Base-by-base conservation (phyloP, 1,284 basidiomycete genomes). In the Kwoniella shivajii region DNA sequence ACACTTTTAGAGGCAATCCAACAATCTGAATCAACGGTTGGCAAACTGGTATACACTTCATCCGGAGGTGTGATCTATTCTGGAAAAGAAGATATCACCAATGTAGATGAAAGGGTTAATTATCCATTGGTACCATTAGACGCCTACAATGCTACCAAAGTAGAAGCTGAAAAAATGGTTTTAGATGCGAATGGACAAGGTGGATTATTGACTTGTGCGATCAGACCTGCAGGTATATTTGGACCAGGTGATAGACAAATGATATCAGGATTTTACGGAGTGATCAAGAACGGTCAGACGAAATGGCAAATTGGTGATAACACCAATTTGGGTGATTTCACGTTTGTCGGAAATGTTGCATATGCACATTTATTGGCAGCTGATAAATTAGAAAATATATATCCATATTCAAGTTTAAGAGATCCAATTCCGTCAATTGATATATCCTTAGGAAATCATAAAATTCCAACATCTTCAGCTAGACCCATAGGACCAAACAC, bases 91-190 rank as follows among this genome's bases (percentile, higher is more conserved):
- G 66, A 79, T 62, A 82, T 95, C 45, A 83, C 90, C 65, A 87
- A 94, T 72, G 85, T 89, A 31, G 96, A 99, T 77, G 96, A 99
- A 79, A 86, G 95, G 16, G 75, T 91, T 49, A 85, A 86, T 0
- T 85, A 85, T 66, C 92, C 92, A 0, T 83, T 84, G 38, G 84
- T 84, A 44, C 84, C 88, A 1, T 82, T 95, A 74, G 94, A 98
- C 75, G 87, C 89, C 0, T 99, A 99, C 79, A 97, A 94, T 74
- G 89, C 91, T 65, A 94, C 92, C n/a, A 99, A 99, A 79, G 90
- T 89, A 18, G 85, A 88, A 68, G 95, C 90, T 0, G 96, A 99
- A 78, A 82, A 83, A 43, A 81, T 90, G 42, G 87, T 98, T 2
- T 81, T 99, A 3, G 84, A 83, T 34, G 91, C 95, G 10, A 99